phyloP scores from a whole-genome alignment of 2,329 filamentous ascomycete genomes.

The Calonectria ilicicola region DNA sequence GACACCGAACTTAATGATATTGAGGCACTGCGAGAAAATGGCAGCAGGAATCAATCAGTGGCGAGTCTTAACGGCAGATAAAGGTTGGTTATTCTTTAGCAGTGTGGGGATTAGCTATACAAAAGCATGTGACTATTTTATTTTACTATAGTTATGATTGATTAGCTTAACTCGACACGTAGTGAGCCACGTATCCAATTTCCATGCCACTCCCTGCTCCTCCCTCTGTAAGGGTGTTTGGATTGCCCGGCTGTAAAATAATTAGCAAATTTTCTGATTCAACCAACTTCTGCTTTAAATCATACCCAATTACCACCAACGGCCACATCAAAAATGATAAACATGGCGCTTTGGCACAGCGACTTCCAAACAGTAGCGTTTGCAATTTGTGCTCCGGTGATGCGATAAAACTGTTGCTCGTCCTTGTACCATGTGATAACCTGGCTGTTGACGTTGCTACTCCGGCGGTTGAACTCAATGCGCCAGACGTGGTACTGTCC shows the following conservation, averaged over 20 bases:
- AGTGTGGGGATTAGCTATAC: too few relatives aligned
- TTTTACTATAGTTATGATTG: too few relatives aligned
- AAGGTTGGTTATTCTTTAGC: too few relatives aligned
- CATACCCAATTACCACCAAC: slow-evolving; percentile 66
- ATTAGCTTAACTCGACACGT: slow-evolving; percentile 1
- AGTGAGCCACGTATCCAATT: slow-evolving; percentile 58
- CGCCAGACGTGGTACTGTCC: slow-evolving; percentile 62
- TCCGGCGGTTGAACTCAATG: slow-evolving; percentile 62
- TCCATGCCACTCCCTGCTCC: slow-evolving; percentile 59
- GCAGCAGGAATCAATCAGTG: too few relatives aligned
- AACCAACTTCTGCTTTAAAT: slow-evolving; percentile 15
- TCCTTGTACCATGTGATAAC: slow-evolving; percentile 65
- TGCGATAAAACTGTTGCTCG: slow-evolving; percentile 54
- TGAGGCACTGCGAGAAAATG: too few relatives aligned
- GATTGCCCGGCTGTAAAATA: slow-evolving; percentile 56
- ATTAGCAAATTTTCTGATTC: background rate
- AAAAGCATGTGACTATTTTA: too few relatives aligned
- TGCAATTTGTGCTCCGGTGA: slow-evolving; percentile 58
- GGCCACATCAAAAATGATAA: slow-evolving; percentile 66
- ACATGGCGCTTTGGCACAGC: slow-evolving; percentile 63
- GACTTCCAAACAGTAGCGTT: slow-evolving; percentile 60
- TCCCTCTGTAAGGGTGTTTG: slow-evolving; percentile 57
- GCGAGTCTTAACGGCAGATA: too few relatives aligned
- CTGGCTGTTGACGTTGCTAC: slow-evolving; percentile 58
- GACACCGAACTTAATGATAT: background rate